These are phyloP conservation scores for Physcomitrium patens DNA, from an alignment of 225 moss, liverwort and hornwort genomes.

Conservation along the genomic window DNA sequence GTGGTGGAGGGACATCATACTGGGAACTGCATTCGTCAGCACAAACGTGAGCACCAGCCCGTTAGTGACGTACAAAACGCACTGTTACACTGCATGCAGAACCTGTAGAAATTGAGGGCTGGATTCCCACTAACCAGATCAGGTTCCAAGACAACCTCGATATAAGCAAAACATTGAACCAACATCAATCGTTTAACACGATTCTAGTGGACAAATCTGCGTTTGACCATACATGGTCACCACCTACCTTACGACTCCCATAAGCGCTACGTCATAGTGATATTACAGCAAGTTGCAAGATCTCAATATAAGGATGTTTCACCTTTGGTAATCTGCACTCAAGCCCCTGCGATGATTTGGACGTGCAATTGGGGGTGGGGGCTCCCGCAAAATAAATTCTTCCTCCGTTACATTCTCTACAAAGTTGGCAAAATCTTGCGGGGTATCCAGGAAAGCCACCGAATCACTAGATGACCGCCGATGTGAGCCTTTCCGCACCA, in stretches of 20 bases:
- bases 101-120: neutral
- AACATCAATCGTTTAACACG: too few relatives aligned
- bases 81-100: neutral
- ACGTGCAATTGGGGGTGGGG: constrained; percentile 47
- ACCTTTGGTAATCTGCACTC: constrained; percentile 62
- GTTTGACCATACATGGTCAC: neutral
- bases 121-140: neutral
- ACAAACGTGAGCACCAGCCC: neutral
- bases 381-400: constrained; percentile 61
- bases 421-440: constrained; percentile 65
- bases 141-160: neutral
- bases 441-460: constrained; percentile 81
- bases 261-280: neutral
- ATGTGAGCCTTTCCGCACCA: constrained; percentile 78
- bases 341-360: constrained; percentile 57
- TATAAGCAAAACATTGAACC: neutral
- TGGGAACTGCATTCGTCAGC: constrained; percentile 42
- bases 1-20: constrained; percentile 52
- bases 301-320: neutral
- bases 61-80: too few relatives aligned
- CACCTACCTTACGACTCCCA: neutral
- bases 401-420: constrained; percentile 81
- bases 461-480: constrained; percentile 94
- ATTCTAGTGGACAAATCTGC: neutral
- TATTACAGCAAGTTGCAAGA: neutral